Evolutionary conservation across 139 green algal genomes (phyloP).

Genomic region (Picochlorum sp.): DNA sequence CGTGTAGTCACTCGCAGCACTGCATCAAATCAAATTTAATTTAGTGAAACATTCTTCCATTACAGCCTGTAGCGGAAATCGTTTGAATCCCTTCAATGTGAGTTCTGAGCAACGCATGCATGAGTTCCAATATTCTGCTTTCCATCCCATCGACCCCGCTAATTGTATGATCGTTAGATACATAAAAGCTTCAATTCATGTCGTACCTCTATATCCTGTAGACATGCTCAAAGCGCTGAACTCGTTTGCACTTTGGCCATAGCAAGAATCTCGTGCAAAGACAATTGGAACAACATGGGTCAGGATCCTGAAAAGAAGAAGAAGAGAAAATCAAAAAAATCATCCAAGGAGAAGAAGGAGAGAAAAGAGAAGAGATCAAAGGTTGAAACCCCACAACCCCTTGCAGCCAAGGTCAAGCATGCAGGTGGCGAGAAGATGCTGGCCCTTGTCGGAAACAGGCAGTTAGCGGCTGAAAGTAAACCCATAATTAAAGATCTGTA

Average conservation of each 20-base stretch:
- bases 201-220: too few species aligned
- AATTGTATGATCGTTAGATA: too few species aligned
- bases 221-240: background rate
- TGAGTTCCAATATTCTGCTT: too few species aligned
- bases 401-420: slow-evolving; percentile 18
- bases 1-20: too few species aligned
- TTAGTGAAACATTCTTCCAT: too few species aligned
- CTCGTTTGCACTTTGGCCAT: background rate
- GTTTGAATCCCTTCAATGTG: too few species aligned
- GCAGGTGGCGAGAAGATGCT: slow-evolving; percentile 6
- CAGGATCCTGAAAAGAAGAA: background rate
- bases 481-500: slow-evolving; percentile 57
- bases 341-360: slow-evolving; percentile 15
- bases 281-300: slow-evolving; percentile 16
- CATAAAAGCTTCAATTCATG: too few species aligned
- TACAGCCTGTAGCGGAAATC: too few species aligned
- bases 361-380: slow-evolving; percentile 14
- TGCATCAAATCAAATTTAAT: too few species aligned
- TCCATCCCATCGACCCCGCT: too few species aligned
- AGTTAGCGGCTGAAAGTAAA: slow-evolving; percentile 33
- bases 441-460: slow-evolving; percentile 46
- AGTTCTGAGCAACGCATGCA: too few species aligned
- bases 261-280: slow-evolving; percentile 13
- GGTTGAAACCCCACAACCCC: background rate
- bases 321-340: background rate